Evolutionary conservation across 805 yeast species (phyloP), one percentile per base, ranked within the genome.

Genomic region (Clavispora fructus): DNA sequence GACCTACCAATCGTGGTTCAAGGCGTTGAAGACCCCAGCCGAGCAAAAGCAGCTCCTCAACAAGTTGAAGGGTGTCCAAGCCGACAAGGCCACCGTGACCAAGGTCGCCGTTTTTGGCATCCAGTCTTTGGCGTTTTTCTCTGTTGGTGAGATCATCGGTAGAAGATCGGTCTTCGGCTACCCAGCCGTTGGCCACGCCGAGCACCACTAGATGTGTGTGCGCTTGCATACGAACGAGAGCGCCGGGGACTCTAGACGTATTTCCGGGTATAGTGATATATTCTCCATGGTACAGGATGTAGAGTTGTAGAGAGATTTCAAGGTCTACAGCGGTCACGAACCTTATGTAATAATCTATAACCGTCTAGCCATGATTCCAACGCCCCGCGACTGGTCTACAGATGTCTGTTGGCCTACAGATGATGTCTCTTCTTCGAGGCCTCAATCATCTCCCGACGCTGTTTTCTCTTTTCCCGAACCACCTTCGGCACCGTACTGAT

Each of bases 91-190:
- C 56, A 75, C 77, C 61, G 75, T 71, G 55, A 68, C 81, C 58
- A 82, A 79, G 70, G 86, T 78, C 65, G 84, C 85, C 58, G 84
- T 91, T 41, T 82, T 80, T 70, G 83, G 82, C 56, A 71, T 90
- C 57, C 99, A 94, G 74, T 71, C 92, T 46, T 74, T 87, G 55
- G 99, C 97, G 54, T 78, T 91, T 66, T 94, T 90, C 72, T 82
- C 97, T 26, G 77, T 92, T 40, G 99, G 99, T 65, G 99, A 94
- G 78, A 82, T 91, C 58, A 78, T 94, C 62, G 99, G 99, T 63
- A 89, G 98, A 78, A 86, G 98, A 77, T 82, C 87, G 62, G 59
- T 94, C 50, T 87, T 90, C 62, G 97, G 97, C 57, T 92, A 94
- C 78, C 87, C 87, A 62, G 61, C 76, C 14, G 76, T 69, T 57